Percentiles rank a stretch among this genome's conserved stretches.
Conservation (phyloP, 371 early-diverging fungal species). For the Sanchytrium tribonematis region DNA sequence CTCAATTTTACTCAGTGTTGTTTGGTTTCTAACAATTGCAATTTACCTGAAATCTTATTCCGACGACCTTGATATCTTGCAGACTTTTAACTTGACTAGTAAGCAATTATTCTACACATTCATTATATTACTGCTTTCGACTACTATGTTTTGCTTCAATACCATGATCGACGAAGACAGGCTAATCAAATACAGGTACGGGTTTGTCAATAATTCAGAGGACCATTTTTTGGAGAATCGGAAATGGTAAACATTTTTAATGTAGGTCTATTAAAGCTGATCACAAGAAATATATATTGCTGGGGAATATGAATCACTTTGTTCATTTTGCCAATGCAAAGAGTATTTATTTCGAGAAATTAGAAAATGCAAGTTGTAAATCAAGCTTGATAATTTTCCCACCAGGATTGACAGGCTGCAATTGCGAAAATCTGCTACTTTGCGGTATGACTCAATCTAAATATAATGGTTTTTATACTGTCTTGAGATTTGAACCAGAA, state of each 20-base stretch:
- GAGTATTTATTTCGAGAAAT: background rate
- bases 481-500: background rate
- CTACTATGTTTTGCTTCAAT: background rate
- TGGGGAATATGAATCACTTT: background rate
- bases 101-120: no score
- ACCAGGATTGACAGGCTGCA: background rate
- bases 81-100: no score
- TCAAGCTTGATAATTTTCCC: background rate
- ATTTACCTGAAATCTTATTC: background rate
- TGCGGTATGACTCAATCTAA: background rate
- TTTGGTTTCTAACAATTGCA: background rate
- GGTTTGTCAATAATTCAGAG: background rate
- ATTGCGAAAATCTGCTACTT: background rate
- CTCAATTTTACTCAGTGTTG: background rate
- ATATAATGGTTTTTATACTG: background rate
- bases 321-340: background rate
- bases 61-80: background rate
- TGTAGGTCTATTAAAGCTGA: background rate
- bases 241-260: background rate
- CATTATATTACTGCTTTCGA: background rate
- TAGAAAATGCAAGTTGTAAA: background rate
- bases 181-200: background rate
- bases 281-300: background rate
- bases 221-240: background rate
- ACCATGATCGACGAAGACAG: background rate